Percentiles rank a stretch among this genome's conserved stretches.
Conservation (phyloP, 2,329 filamentous ascomycete species). For the Biscogniauxia sp. region DNA sequence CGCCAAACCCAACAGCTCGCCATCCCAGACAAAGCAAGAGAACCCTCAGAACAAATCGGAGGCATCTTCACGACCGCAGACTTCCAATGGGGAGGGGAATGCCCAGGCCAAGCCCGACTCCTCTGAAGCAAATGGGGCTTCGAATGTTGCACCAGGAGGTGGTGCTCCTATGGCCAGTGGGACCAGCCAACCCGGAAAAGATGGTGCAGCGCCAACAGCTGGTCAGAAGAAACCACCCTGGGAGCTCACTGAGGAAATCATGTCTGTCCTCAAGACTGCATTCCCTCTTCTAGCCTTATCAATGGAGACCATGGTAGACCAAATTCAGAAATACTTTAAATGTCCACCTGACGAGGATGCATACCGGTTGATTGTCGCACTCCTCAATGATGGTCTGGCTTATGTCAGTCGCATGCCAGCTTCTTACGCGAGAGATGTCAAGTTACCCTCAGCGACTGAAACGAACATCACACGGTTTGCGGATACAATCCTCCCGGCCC, state of each 20-base stretch:
- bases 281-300: constrained; percentile 94
- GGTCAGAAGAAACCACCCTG: constrained; percentile 76
- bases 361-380: constrained; percentile 92
- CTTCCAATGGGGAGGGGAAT: constrained; percentile 46
- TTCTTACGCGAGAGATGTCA: constrained; percentile 86
- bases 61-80: constrained; percentile 47
- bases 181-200: constrained; percentile 27
- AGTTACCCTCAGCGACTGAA: constrained; percentile 85
- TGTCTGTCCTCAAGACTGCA: constrained; percentile 91
- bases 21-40: constrained; percentile 54
- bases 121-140: constrained; percentile 32
- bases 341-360: constrained; percentile 98
- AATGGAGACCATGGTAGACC: constrained; percentile 99
- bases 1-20: constrained; percentile 45
- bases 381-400: constrained; percentile 91
- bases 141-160: constrained; percentile 22
- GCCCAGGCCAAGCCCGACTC: constrained; percentile 46
- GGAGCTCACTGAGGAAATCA: constrained; percentile 95
- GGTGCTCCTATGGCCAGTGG: constrained; percentile 20
- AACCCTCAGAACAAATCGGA: constrained; percentile 41
- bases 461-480: constrained; percentile 96
- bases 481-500: constrained; percentile 88
- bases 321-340: constrained; percentile 99
- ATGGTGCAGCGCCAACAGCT: constrained; percentile 29
- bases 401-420: constrained; percentile 86